phyloP scores from a whole-genome alignment of 2,329 filamentous ascomycete genomes.

The Fusarium secorum region DNA sequence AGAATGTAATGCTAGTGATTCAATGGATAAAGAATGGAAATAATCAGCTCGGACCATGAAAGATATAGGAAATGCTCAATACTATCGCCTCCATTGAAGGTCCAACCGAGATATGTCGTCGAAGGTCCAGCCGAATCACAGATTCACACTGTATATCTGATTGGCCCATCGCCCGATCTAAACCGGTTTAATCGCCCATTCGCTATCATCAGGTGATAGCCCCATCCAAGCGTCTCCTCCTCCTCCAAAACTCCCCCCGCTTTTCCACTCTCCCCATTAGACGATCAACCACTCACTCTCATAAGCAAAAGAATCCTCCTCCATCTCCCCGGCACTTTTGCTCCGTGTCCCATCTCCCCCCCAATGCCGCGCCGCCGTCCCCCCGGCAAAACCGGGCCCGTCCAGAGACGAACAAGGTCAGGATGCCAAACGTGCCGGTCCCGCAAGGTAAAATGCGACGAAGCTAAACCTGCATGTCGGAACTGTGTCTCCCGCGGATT shows the following conservation, averaged over 20 bases:
- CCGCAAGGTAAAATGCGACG: constrained; percentile 39
- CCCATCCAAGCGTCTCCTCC: neutral
- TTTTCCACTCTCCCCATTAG: constrained; percentile 13
- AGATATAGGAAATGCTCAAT: neutral
- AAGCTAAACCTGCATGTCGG: constrained; percentile 29
- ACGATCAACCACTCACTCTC: neutral
- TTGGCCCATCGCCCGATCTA: neutral
- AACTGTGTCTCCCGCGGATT: constrained; percentile 31
- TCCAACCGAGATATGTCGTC: neutral
- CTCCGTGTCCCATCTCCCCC: neutral
- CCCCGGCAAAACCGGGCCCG: constrained; percentile 16
- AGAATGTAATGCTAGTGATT: accelerated
- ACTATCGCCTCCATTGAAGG: neutral
- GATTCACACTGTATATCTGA: neutral
- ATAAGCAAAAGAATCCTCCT: neutral
- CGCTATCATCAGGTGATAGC: constrained; percentile 21
- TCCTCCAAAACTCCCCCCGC: constrained; percentile 10
- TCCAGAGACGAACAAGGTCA: constrained; percentile 30
- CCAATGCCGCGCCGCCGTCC: constrained; percentile 32
- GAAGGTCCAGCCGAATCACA: constrained; percentile 31
- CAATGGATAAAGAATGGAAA: neutral
- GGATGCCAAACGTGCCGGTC: constrained; percentile 38
- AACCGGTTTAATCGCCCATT: neutral
- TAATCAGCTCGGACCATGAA: neutral
- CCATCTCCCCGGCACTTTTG: neutral